These are phyloP conservation scores for Trametes gibbosa DNA, from an alignment of 768 basidiomycete species.

Conservation along the genomic window DNA sequence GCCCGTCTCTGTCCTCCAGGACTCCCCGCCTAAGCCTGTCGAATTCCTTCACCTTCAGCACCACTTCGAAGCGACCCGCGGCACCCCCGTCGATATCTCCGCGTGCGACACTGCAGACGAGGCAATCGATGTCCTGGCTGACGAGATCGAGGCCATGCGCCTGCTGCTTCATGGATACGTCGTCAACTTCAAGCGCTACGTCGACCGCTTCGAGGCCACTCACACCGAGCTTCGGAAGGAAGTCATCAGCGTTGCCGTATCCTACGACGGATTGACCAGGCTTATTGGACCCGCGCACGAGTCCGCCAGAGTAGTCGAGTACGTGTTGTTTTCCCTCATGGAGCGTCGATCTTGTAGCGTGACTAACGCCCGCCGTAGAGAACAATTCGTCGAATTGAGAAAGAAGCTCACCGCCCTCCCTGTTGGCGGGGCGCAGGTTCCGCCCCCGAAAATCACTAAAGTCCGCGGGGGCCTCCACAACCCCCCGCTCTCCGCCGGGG, in stretches of 20 bases:
- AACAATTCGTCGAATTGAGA: background rate
- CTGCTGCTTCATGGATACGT: slow-evolving; percentile 14
- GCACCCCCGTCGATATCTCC: background rate
- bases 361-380: background rate
- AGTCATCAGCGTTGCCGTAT: background rate
- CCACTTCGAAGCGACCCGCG: background rate
- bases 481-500: background rate
- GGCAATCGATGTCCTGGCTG: slow-evolving; percentile 9
- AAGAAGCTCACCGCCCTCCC: background rate
- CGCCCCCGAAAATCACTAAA: background rate
- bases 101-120: slow-evolving; percentile 11
- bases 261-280: background rate
- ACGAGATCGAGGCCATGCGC: slow-evolving; percentile 15
- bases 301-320: background rate
- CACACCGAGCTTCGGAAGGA: background rate
- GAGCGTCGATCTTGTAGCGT: background rate
- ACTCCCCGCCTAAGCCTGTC: slow-evolving; percentile 8
- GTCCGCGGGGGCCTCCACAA: background rate
- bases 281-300: background rate
- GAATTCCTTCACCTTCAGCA: slow-evolving; percentile 15
- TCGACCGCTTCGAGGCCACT: slow-evolving; percentile 9
- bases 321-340: background rate
- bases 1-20: slow-evolving; percentile 1
- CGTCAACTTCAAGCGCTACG: slow-evolving; percentile 6
- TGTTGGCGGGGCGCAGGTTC: background rate